Base-by-base conservation (phyloP, 148 eudicot species). In the Fagopyrum tataricum region DNA sequence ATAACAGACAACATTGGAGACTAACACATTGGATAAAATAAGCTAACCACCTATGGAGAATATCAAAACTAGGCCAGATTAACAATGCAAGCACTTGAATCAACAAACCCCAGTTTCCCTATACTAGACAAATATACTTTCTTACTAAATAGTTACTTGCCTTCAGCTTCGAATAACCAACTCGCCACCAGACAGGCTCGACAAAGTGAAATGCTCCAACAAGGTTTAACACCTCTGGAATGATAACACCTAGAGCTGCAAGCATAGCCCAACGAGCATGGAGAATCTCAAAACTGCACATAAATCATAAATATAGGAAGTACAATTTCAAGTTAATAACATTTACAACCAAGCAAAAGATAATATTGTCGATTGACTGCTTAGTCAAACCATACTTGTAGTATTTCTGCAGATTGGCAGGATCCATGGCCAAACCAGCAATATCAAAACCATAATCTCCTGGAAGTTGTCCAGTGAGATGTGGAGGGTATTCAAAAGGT, bases 261-360 rank as follows among this genome's bases (percentile, higher is more conserved):
- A 96, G 97, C 99, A 96, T 96, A 77, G 99, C 99, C 99, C 99
- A 96, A 21, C 99, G 91, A 61, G 96, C 99, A 76, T 96, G 99
- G 74, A 96, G 82, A 78, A 96, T 80, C 78, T 96, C 99, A 84
- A 88, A 96, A 80, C 99, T 95, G 88, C 82, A 83, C 37, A 68
- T 42, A 4, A 31, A 64, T 20, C 47, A 75, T 26, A 23, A 15
- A 72, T 43, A 47, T 42, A 15, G 18, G 26, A 26, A 43, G 18
- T 44, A 18, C 5, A 64, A 64, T 64, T 64, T 64, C 67, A 23
- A 58, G 49, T 58, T 37, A 58, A 17, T 61, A 24, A 10, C 67
- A 61, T 26, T 31, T 23, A 26, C 67, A 61, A 26, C 41, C 14
- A 31, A 1, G 5, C 67, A 61, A 61, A 56, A 56, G 26, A 20